Base-by-base conservation (phyloP, 2,329 filamentous ascomycete genomes). In the Daldinia sp. region DNA sequence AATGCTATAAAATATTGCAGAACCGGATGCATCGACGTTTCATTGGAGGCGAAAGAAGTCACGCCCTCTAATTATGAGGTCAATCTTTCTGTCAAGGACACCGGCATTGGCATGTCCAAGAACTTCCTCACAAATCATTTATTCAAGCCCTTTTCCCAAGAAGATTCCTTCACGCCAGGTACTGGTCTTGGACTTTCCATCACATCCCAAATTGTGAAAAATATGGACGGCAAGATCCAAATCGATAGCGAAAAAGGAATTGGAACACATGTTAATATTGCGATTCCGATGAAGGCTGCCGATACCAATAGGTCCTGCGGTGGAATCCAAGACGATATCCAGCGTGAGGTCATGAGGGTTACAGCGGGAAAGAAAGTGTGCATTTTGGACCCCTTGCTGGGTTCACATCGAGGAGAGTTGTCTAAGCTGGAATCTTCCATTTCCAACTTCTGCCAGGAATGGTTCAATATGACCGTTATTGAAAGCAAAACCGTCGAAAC, bases 1-100 rank as follows among this genome's bases (percentile, higher is more conserved):
- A 90, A 90, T 72, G 83, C 88, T 0, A 81, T 90, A 73, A 90
- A 90, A 74, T 90, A 89, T 65, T 90, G 87, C 0, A 80, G 82
- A 1, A 74, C 78, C 0, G 88, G 88, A 3, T 84, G 80, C 60
- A 82, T 90, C 2, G 80, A 82, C 6, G 78, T 87, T 15, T 77
- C 76, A 0, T 69, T 81, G 0, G 67, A 68, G 1, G 73, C 74
- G 0, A 75, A 79, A 33, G 67, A 73, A 26, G 69, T 69, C 28
- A 35, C 64, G 4, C 6, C 57, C 1, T 68, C 66, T 15, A 74
- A 73, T 20, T 70, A 73, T 3, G 72, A 75, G 65, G 42, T 80
- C 6, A 51, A 75, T 12, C 48, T 86, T 48, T 85, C 81, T 1
- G 82, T 90, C 26, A 82, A 83, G 1, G 89, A 91, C 74, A 88